Conservation (phyloP, 768 basidiomycete species). For the Termitomyces sp. region DNA sequence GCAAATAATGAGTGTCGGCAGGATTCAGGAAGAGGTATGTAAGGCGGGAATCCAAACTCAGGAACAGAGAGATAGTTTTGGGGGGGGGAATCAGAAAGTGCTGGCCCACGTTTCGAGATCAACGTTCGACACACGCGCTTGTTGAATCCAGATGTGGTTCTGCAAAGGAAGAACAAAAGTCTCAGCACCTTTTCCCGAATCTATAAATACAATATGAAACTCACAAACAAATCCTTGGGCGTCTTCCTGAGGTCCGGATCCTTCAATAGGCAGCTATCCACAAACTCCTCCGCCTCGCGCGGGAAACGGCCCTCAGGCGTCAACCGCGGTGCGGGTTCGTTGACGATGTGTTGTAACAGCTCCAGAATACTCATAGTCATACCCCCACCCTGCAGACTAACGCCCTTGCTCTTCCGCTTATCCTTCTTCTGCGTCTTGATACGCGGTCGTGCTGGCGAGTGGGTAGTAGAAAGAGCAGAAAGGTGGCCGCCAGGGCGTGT, state of each 20-base stretch:
- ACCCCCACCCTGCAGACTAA: constrained; percentile 88
- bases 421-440: constrained; percentile 62
- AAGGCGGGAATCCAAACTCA: background rate
- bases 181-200: constrained; percentile 1
- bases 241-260: constrained; percentile 81
- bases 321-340: constrained; percentile 92
- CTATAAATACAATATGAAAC: constrained; percentile 22
- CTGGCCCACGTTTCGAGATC: constrained; percentile 82
- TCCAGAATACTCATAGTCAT: constrained; percentile 99
- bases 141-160: constrained; percentile 76
- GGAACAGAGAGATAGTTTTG: background rate
- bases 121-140: constrained; percentile 53
- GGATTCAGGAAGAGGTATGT: background rate
- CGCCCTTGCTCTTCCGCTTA: constrained; percentile 87
- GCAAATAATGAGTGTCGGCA: background rate
- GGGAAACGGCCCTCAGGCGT: constrained; percentile 72
- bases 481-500: constrained; percentile 41
- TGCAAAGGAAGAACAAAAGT: constrained; percentile 24
- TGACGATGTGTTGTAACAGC: constrained; percentile 95
- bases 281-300: constrained; percentile 73
- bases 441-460: constrained; percentile 33
- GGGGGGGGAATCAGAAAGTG: constrained; percentile 44
- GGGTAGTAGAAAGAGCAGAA: constrained; percentile 35
- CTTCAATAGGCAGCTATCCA: constrained; percentile 89
- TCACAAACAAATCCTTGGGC: constrained; percentile 83